These are phyloP conservation scores for Solanum clarkiae DNA, from an alignment of 257 asterid species.

Conservation along the genomic window DNA sequence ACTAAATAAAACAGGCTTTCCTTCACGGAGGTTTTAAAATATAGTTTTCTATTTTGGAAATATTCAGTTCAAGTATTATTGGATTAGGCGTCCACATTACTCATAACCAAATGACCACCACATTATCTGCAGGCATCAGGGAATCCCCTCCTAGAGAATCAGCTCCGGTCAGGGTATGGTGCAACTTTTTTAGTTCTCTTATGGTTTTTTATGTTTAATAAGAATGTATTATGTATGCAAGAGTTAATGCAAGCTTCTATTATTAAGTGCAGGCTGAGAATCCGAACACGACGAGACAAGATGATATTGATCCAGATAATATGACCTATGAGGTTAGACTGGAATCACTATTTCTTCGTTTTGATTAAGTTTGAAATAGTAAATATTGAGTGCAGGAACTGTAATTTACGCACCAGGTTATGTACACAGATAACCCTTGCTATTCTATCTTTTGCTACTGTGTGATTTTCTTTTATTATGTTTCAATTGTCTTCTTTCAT, in stretches of 20 bases:
- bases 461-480: background rate
- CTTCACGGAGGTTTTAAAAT: background rate
- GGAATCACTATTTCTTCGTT: background rate
- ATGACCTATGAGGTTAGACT: conserved; percentile 82
- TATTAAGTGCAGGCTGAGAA: conserved; percentile 28
- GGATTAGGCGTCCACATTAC: background rate
- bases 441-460: background rate
- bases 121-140: conserved; percentile 33
- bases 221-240: background rate
- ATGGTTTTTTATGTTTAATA: conserved; percentile 4
- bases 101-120: background rate
- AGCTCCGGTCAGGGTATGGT: conserved; percentile 37
- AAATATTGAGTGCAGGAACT: background rate
- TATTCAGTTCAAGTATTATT: background rate
- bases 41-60: background rate
- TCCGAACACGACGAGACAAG: conserved; percentile 33
- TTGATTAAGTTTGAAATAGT: background rate
- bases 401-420: background rate
- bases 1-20: background rate
- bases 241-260: background rate
- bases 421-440: background rate
- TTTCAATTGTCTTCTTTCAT: background rate
- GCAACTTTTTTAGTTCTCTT: background rate
- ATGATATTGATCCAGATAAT: conserved; percentile 57
- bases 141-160: conserved; percentile 33